Base-by-base conservation (phyloP, 2,329 filamentous ascomycete genomes). In the Botrytis medusae region DNA sequence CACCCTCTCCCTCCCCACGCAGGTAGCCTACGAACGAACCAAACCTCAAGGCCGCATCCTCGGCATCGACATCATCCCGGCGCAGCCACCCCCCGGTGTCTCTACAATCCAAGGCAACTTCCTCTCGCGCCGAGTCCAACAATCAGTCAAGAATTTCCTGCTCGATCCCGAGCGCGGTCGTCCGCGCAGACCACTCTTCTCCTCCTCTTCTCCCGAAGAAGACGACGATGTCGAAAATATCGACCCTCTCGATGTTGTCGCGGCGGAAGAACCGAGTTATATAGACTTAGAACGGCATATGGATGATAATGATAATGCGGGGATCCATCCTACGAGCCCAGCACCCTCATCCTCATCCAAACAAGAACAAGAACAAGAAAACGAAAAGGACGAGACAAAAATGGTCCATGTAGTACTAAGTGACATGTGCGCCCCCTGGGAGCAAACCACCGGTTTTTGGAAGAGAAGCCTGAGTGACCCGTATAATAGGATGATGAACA, bases 391-490 rank as follows among this genome's bases (percentile, higher is more conserved):
- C 73, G 76, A 81, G 63, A 87, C 87, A 75, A 87, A 87, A 80
- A 89, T 89, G 80, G 95, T 98, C 77, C 93, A 98, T 84, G 89
- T 99, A 81, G 93, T 99, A 81, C 86, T 99, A 81, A 97, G 94
- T 90, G 96, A 99, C 88, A 99, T 99, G 96, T 99, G 91, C 89
- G 95, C 88, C 87, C 95, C 96, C 92, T 98, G 94, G 94, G 87
- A 90, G 79, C 92, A 93, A 85, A 92, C 89, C 71, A 87, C 87
- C 80, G 92, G 91, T 80, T 94, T 93, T 85, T 91, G 89, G 85
- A 91, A 92, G 86, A 94, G 90, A 85, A 97, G 91, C 86, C 88
- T 98, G 89, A 97, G 91, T 95, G 92, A 96, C 89, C 94, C 94
- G 77, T 96, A 97, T 90, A 83, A 85, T 88, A 99, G 96, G 96